These are phyloP conservation scores for Hymenoscyphus linearis DNA, from an alignment of 2,329 filamentous ascomycete species.

Conservation along the genomic window DNA sequence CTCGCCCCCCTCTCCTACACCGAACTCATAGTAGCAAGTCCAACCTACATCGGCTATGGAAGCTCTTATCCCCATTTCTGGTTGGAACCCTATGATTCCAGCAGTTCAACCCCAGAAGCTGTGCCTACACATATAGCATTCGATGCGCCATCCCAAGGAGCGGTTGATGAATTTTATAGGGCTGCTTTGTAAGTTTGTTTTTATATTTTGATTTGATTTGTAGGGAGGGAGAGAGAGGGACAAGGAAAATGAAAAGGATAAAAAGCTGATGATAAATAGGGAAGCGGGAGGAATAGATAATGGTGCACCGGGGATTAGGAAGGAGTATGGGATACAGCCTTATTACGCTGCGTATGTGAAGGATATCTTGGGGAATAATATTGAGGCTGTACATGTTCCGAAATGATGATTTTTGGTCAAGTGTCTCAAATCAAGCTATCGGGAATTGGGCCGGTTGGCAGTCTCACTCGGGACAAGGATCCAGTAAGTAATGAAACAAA, in stretches of 20 bases:
- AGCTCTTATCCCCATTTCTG: conserved; percentile 19
- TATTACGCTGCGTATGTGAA: conserved; percentile 19
- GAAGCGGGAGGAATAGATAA: conserved; percentile 17
- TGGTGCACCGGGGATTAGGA: conserved; percentile 17
- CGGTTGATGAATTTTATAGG: conserved; percentile 15
- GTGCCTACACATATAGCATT: conserved; percentile 17
- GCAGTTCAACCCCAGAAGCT: neutral
- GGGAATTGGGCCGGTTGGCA: no score
- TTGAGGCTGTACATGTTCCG: conserved; percentile 20
- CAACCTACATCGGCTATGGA: conserved; percentile 14
- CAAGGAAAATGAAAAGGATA: neutral
- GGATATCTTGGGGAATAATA: conserved; percentile 19
- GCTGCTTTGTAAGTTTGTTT: conserved; percentile 11
- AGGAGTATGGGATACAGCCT: conserved; percentile 16
- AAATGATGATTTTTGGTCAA: conserved; percentile 5
- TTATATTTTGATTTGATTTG: neutral
- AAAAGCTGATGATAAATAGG: conserved; percentile 1
- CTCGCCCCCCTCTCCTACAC: conserved; percentile 16
- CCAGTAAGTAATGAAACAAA: no score
- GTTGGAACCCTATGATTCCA: conserved; percentile 12
- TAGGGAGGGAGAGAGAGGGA: neutral
- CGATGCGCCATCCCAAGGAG: conserved; percentile 12
- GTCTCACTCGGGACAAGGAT: no score
- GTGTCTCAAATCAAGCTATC: no score
- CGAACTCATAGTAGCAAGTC: conserved; percentile 11